Evolutionary conservation across 768 basidiomycete species (phyloP), one percentile per base, ranked within the genome.

Genomic region (Cystobasidium onofrii): DNA sequence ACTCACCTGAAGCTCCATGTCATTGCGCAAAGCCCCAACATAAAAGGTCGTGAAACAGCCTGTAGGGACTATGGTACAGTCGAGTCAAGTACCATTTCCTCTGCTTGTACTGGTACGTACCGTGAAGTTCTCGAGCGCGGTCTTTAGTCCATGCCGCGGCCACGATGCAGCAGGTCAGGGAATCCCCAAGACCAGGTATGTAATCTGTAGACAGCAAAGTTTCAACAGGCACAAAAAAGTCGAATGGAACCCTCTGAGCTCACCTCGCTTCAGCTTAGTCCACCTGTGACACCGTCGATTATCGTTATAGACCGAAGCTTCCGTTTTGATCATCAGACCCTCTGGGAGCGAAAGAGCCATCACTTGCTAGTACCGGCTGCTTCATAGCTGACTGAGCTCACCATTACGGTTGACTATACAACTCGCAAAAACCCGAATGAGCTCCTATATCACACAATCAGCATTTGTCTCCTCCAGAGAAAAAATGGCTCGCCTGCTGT

Each of bases 131-230:
- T 66, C 90, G 82, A 1, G 85, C 93, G 10, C 93, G 85, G 41
- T 88, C 85, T 78, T 87, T 88, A 70, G 91, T 89, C 90, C 70
- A 71, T 33, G 70, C 50, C 23, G 87, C 91, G 0, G 86, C 93
- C 23, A 95, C 81, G 39, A 95, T 79, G 1, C 87, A 87, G 72
- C 95, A 84, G 80, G 93, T 91, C 18, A 93, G 76, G 3, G 86
- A 85, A 80, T 97, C 93, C 23, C 91, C 91, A 55, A 89, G 85
- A 2, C 89, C 89, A 0, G 87, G 87, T 44, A 97, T 91, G 75
- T 95, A 95, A 80, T 97, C 93, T 78, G 43, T 23, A 44, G 25
- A 39, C 36, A 27, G 41, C 39, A 63, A 25, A 39, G 39, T 15
- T 15, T 33, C 55, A n/a, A 39, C n/a, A n/a, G n/a, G n/a, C n/a